Evolutionary conservation across 2,329 filamentous ascomycete genomes (phyloP), one percentile per base, ranked within the genome.

Genomic region (Ophiosphaerella narmari): DNA sequence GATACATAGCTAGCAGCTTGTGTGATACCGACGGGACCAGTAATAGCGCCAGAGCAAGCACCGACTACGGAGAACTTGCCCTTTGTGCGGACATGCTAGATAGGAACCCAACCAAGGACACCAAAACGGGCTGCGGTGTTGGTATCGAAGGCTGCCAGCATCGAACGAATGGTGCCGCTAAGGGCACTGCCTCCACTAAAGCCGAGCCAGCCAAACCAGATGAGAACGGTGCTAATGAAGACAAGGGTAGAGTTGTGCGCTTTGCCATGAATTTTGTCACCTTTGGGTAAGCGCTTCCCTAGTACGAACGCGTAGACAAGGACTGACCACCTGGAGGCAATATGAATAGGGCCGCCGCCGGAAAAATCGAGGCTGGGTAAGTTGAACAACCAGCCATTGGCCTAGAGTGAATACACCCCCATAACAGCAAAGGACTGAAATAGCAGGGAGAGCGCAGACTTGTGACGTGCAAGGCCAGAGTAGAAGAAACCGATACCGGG

Each of bases 401-500:
- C 50, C 39, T 36, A 8, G 26, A 29, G 26, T 34, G 7, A 5
- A 40, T 54, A 74, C 62, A 85, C 79, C 36, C 81, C 79, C 29
- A 77, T 76, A 34, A 86, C 79, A 68, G 85, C 79, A 31, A 86
- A 73, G 7, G 80, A 81, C 65, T 87, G 85, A 70, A 87, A 87
- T 2, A 88, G 75, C 41, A 87, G 74, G 3, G 83, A 74, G 24
- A 87, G 74, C 5, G 84, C 81, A 12, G 82, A 85, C 72, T 87
- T 87, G 56, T 84, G 76, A 31, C 83, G 78, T 5, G 84, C 80
- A 24, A 88, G 78, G 46, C 85, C 85, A 48, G 83, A 81, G 70
- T 88, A 87, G 1, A 88, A 74, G 7, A 88, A 76, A 40, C 84
- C 85, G 57, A 88, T 84, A 16, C 84, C 85, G 0, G 85, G 85